phyloP scores from a whole-genome alignment of 345 rosid genomes.

The Carallia brachiata region DNA sequence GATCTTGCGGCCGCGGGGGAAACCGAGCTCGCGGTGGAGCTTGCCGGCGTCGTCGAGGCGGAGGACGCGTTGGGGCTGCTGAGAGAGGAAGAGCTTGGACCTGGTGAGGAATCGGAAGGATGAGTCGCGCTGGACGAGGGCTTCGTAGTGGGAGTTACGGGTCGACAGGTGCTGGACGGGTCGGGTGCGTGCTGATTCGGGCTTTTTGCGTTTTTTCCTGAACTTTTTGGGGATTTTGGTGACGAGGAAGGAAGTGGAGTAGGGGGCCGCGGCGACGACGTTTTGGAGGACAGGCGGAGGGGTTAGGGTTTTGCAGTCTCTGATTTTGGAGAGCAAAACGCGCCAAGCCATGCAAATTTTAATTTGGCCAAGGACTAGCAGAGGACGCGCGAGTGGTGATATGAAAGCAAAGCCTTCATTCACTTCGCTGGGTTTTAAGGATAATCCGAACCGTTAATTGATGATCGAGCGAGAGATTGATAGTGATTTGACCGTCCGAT shows the following conservation, averaged over 20 bases:
- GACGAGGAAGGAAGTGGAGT: conserved; percentile 81
- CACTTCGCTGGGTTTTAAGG: background rate
- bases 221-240: conserved; percentile 67
- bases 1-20: conserved; percentile 88
- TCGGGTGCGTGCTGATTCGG: conserved; percentile 64
- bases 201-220: conserved; percentile 48
- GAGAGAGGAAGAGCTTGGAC: conserved; percentile 60
- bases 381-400: background rate
- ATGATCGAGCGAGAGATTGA: too few relatives aligned
- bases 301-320: conserved; percentile 27
- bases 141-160: conserved; percentile 50
- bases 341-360: conserved; percentile 26
- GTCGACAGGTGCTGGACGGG: conserved; percentile 53
- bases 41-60: conserved; percentile 78
- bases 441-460: background rate
- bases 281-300: conserved; percentile 13
- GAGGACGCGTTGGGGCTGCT: conserved; percentile 62
- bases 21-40: conserved; percentile 78
- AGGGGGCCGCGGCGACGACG: conserved; percentile 21
- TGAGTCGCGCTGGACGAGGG: conserved; percentile 58
- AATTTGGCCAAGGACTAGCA: too few relatives aligned
- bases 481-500: too few relatives aligned
- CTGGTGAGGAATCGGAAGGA: conserved; percentile 63
- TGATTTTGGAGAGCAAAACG: conserved; percentile 24
- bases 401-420: too few relatives aligned